These are phyloP conservation scores for Boletus tomentosulus DNA, from an alignment of 768 basidiomycete genomes.

Conservation along the genomic window DNA sequence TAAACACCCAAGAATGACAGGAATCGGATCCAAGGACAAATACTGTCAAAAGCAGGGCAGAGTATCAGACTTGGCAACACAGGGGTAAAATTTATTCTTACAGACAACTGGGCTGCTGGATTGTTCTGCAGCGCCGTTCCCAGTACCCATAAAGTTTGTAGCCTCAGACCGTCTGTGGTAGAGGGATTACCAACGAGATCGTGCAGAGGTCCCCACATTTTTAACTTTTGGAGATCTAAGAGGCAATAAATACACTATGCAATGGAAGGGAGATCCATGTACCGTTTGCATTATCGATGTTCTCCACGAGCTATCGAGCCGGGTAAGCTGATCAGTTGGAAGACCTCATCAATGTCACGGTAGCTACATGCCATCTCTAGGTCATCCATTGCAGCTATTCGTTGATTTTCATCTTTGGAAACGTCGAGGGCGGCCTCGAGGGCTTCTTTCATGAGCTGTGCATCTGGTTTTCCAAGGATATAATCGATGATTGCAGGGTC, in stretches of 20 bases:
- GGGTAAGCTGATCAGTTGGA: neutral
- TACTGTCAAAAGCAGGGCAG: slow-evolving; percentile 39
- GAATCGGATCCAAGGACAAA: slow-evolving; percentile 60
- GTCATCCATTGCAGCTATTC: slow-evolving; percentile 73
- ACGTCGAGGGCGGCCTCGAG: slow-evolving; percentile 60
- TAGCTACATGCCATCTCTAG: slow-evolving; percentile 70
- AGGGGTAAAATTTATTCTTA: slow-evolving; percentile 30
- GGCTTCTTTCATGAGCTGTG: slow-evolving; percentile 79
- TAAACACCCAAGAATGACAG: slow-evolving; percentile 59
- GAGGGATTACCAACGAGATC: slow-evolving; percentile 50
- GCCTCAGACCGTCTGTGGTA: slow-evolving; percentile 57
- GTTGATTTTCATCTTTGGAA: slow-evolving; percentile 47
- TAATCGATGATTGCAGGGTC: slow-evolving; percentile 82
- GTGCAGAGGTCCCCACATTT: slow-evolving; percentile 78
- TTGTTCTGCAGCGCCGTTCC: slow-evolving; percentile 92
- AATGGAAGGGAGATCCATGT: neutral
- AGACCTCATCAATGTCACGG: neutral
- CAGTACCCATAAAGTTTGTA: slow-evolving; percentile 77
- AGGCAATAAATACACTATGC: neutral
- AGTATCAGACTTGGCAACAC: slow-evolving; percentile 2
- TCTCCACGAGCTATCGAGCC: slow-evolving; percentile 64
- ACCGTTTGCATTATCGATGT: slow-evolving; percentile 89
- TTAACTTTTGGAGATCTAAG: slow-evolving; percentile 68
- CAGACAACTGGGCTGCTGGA: slow-evolving; percentile 73
- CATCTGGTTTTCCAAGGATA: slow-evolving; percentile 82